A percentile compares a stretch with the other conserved stretches of the same genome.
Evolutionary conservation across 345 rosid species (phyloP).

Genomic region (Turnera subulata): DNA sequence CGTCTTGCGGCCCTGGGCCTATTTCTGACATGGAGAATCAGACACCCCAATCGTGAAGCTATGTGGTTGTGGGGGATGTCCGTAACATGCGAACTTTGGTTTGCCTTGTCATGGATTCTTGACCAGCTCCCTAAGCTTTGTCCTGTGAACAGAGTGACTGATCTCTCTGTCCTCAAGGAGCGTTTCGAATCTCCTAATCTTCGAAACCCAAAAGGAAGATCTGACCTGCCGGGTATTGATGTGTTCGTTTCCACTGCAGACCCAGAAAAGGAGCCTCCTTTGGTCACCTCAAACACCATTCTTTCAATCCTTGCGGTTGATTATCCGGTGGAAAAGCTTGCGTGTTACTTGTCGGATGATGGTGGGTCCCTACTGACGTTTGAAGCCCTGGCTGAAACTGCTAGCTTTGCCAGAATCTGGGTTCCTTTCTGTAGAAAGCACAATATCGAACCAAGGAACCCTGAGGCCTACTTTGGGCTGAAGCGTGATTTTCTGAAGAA

Average conservation of each 20-base stretch:
- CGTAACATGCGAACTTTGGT: slow-evolving; percentile 70
- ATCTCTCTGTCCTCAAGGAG: slow-evolving; percentile 55
- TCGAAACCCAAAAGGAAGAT: slow-evolving; percentile 68
- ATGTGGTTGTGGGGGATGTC: slow-evolving; percentile 84
- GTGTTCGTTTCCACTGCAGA: slow-evolving; percentile 80
- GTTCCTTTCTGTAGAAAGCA: slow-evolving; percentile 80
- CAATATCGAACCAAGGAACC: slow-evolving; percentile 65
- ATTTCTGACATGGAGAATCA: slow-evolving; percentile 68
- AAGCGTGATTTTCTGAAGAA: slow-evolving; percentile 71
- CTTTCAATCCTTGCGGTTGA: slow-evolving; percentile 71
- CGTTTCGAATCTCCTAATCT: slow-evolving; percentile 71
- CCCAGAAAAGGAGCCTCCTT: slow-evolving; percentile 80
- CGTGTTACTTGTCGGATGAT: slow-evolving; percentile 74
- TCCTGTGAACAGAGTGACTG: slow-evolving; percentile 68
- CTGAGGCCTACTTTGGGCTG: slow-evolving; percentile 71
- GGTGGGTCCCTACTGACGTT: slow-evolving; percentile 73
- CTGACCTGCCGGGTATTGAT: slow-evolving; percentile 75
- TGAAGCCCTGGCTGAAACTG: slow-evolving; percentile 74
- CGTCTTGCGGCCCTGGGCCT: slow-evolving; percentile 63
- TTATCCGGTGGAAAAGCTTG: slow-evolving; percentile 74
- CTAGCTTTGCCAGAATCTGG: slow-evolving; percentile 74
- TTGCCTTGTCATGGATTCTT: slow-evolving; percentile 73
- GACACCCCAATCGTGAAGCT: slow-evolving; percentile 65
- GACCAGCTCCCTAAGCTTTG: slow-evolving; percentile 82
- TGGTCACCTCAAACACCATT: slow-evolving; percentile 74